A percentile compares a stretch with the other conserved stretches of the same genome.
phyloP scores from a whole-genome alignment of 2,329 filamentous ascomycete species.

The Fusarium lateritium region DNA sequence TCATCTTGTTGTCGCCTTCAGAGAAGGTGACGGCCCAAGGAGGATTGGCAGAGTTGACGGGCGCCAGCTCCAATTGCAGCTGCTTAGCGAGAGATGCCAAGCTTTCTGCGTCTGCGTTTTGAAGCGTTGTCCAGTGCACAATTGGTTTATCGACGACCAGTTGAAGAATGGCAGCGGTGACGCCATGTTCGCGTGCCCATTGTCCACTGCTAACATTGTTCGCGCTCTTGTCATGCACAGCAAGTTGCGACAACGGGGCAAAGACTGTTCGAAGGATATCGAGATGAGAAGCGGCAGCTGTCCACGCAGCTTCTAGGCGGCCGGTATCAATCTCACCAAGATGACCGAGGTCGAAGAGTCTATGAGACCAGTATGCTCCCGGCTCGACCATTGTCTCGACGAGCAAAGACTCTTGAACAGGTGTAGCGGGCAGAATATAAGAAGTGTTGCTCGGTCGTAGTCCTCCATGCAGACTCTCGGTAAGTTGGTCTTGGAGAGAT shows the following conservation, averaged over 20 bases:
- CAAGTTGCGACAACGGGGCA: slow-evolving; percentile 10
- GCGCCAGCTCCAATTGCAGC: slow-evolving; percentile 13
- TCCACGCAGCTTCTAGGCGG: slow-evolving; percentile 25
- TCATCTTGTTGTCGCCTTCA: slow-evolving; percentile 2
- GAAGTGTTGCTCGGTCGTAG: slow-evolving; percentile 15
- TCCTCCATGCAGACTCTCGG: not conserved
- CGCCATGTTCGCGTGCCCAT: slow-evolving; percentile 10
- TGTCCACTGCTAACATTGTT: not conserved
- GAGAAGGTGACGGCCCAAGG: slow-evolving; percentile 25
- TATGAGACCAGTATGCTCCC: slow-evolving; percentile 31
- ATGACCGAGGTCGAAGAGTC: slow-evolving; percentile 22
- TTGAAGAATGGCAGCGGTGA: slow-evolving; percentile 18
- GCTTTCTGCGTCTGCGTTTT: not conserved
- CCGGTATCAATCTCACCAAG: slow-evolving; percentile 9
- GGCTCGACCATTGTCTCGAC: slow-evolving; percentile 33
- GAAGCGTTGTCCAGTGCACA: slow-evolving; percentile 7
- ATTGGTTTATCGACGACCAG: slow-evolving; percentile 1
- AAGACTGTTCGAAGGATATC: slow-evolving; percentile 30
- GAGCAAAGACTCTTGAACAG: slow-evolving; percentile 30
- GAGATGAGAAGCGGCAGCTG: not conserved
- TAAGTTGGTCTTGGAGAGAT: slow-evolving; percentile 8
- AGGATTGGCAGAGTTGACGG: not conserved
- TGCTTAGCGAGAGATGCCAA: not conserved
- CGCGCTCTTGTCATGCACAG: not conserved
- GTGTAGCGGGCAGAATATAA: slow-evolving; percentile 12